A percentile compares a stretch with the other conserved stretches of the same genome.
These are phyloP conservation scores for Yarrowia galli DNA, from an alignment of 1,139 yeast genomes.

Conservation along the genomic window DNA sequence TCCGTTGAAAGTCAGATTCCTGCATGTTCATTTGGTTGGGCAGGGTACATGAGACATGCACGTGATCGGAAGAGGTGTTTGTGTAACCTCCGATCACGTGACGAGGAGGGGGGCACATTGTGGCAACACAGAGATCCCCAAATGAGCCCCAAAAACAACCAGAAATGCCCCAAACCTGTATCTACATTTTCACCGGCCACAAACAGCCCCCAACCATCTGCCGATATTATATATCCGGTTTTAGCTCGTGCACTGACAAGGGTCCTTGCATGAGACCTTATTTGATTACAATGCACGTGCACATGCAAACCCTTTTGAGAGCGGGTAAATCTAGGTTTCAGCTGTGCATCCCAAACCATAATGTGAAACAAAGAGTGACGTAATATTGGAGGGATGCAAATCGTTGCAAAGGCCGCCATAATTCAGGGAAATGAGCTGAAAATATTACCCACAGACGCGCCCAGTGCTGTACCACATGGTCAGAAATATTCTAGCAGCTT, in stretches of 20 bases:
- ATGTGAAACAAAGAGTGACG: slow-evolving; percentile 1
- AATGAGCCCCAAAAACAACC: no score
- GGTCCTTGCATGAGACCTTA: slow-evolving; percentile 23
- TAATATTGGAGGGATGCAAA: background rate
- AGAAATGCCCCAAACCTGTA: no score
- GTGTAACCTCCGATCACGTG: background rate
- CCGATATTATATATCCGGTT: background rate
- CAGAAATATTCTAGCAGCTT: background rate
- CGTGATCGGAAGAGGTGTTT: background rate
- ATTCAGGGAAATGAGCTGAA: background rate
- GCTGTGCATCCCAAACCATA: background rate
- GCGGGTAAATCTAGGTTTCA: slow-evolving; percentile 22
- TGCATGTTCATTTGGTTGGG: slow-evolving; percentile 30
- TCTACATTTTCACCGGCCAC: no score
- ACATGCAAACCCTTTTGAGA: slow-evolving; percentile 13
- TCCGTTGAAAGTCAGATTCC: slow-evolving; percentile 17
- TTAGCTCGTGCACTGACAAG: slow-evolving; percentile 1
- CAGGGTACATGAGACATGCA: slow-evolving; percentile 11
- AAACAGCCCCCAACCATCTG: no score
- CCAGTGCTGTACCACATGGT: no score
- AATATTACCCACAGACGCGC: no score
- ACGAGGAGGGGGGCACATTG: no score
- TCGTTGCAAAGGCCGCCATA: background rate
- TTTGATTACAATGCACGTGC: slow-evolving; percentile 33
- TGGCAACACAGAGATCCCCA: no score